Evolutionary conservation across 2,329 filamentous ascomycete species (phyloP).

Genomic region (Fusarium tjaetaba): DNA sequence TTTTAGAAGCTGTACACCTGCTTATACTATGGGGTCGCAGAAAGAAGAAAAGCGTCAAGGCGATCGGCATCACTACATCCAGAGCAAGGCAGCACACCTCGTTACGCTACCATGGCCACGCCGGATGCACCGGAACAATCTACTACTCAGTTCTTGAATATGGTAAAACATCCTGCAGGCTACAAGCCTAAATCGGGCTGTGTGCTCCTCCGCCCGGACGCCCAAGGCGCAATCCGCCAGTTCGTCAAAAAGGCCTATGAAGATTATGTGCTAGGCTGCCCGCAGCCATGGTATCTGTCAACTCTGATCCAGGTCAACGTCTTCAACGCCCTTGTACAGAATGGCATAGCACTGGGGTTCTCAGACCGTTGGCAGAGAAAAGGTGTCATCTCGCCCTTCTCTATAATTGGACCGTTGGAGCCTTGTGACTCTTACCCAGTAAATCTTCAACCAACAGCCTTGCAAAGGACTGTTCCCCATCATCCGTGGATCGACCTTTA

Average conservation of each 20-base stretch:
- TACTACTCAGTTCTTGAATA: background rate
- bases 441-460: background rate
- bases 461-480: background rate
- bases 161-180: background rate
- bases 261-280: background rate
- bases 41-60: background rate
- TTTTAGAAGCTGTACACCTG: background rate
- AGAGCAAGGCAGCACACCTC: background rate
- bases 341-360: background rate
- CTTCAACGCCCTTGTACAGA: background rate
- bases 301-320: background rate
- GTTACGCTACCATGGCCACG: background rate
- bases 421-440: background rate
- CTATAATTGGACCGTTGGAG: background rate
- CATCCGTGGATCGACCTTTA: background rate
- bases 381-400: background rate
- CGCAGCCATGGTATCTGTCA: background rate
- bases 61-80: background rate
- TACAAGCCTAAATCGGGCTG: background rate
- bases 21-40: background rate
- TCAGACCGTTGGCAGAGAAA: background rate
- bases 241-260: background rate
- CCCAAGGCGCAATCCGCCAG: background rate
- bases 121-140: background rate
- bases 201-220: background rate